Percentiles rank a stretch among this genome's conserved stretches.
These are phyloP conservation scores for Nothomitra cinnamomea DNA, from an alignment of 2,329 filamentous ascomycete genomes.

Conservation along the genomic window DNA sequence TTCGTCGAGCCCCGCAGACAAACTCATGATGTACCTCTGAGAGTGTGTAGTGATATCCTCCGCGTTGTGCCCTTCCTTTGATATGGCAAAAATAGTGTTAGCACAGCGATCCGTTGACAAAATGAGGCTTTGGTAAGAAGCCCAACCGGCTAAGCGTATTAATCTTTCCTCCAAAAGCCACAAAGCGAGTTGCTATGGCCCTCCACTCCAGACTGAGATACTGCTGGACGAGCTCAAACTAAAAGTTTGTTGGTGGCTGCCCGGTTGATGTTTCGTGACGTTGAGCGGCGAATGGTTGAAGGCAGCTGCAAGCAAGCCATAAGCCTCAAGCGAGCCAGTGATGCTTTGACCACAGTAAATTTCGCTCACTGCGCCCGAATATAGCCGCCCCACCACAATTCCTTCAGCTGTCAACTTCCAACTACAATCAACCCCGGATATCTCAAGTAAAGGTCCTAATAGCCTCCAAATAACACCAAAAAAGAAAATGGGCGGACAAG, in stretches of 20 bases:
- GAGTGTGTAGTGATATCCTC: not conserved
- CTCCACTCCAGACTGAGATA: not conserved
- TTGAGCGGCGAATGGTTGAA: not conserved
- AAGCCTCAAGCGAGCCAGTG: not conserved
- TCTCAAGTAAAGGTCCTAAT: not conserved
- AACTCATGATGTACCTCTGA: conserved; percentile 23
- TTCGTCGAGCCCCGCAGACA: conserved; percentile 56
- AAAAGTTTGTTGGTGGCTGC: too few species aligned
- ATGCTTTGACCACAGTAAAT: not conserved
- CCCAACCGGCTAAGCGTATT: conserved; percentile 21
- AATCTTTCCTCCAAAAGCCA: not conserved
- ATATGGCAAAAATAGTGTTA: conserved; percentile 10
- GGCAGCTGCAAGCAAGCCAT: not conserved
- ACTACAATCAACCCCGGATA: too few species aligned
- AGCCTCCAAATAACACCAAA: not conserved
- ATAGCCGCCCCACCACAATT: too few species aligned
- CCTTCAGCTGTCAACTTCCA: too few species aligned
- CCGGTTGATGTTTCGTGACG: not conserved
- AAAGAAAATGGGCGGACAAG: conserved; percentile 5
- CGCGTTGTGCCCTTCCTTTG: conserved; percentile 4
- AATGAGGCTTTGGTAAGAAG: conserved; percentile 21
- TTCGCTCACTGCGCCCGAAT: too few species aligned
- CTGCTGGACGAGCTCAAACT: not conserved
- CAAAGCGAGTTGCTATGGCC: not conserved
- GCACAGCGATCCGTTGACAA: conserved; percentile 11